Percentiles rank a stretch among this genome's conserved stretches.
These are phyloP conservation scores for Geotrichum armillariae DNA, from an alignment of 1,139 yeast genomes.

Conservation along the genomic window DNA sequence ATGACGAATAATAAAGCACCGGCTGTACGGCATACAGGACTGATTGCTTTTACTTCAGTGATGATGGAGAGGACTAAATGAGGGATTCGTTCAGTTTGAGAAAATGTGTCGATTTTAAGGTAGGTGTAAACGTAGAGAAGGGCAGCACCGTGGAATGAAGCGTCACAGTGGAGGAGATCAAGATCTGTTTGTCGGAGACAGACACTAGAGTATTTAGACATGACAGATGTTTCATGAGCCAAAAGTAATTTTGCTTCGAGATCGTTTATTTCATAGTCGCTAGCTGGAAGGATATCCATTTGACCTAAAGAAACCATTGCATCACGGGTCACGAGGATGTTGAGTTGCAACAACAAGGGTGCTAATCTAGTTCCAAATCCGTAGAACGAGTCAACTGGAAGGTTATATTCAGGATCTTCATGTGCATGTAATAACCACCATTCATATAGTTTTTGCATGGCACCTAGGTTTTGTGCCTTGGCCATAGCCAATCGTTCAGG, in stretches of 20 bases:
- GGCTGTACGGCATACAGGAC: slow-evolving; percentile 20
- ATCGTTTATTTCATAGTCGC: slow-evolving; percentile 11
- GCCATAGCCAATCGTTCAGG: slow-evolving; percentile 16
- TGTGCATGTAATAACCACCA: slow-evolving; percentile 22
- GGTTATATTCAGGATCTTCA: slow-evolving; percentile 21
- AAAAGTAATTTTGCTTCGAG: slow-evolving; percentile 18
- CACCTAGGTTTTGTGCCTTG: slow-evolving; percentile 17
- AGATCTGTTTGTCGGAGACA: slow-evolving; percentile 11
- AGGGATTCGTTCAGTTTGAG: slow-evolving; percentile 12
- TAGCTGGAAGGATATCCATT: slow-evolving; percentile 2
- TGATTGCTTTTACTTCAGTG: slow-evolving; percentile 18
- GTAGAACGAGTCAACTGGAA: slow-evolving; percentile 23
- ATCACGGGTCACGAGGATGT: slow-evolving; percentile 15
- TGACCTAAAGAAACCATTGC: slow-evolving; percentile 9
- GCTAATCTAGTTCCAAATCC: slow-evolving; percentile 22
- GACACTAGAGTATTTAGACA: slow-evolving; percentile 14
- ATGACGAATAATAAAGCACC: slow-evolving; percentile 22
- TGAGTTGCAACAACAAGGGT: slow-evolving; percentile 20
- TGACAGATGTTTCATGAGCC: slow-evolving; percentile 8
- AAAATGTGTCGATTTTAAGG: slow-evolving; percentile 12
- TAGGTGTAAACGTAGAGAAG: slow-evolving; percentile 22
- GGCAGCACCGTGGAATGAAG: slow-evolving; percentile 23
- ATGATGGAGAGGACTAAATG: slow-evolving; percentile 15
- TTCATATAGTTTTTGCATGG: slow-evolving; percentile 12
- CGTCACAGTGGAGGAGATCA: slow-evolving; percentile 22